These are phyloP conservation scores for Exophiala sideris DNA, from an alignment of 2,329 filamentous ascomycete genomes.

Conservation along the genomic window DNA sequence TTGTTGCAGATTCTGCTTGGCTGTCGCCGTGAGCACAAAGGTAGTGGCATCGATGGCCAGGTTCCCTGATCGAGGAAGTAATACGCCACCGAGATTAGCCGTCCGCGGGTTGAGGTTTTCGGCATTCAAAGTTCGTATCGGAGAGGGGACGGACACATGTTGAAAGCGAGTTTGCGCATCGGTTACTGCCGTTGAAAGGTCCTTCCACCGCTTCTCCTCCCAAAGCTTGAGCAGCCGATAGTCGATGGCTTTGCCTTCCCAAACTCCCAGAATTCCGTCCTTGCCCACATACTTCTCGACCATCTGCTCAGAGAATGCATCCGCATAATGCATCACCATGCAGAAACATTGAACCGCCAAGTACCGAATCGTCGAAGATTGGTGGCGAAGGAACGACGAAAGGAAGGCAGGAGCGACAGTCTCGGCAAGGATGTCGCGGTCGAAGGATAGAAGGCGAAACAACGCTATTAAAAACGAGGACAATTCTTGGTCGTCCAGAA, in stretches of 20 bases:
- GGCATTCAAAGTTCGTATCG: constrained; percentile 29
- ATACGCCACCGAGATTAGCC: constrained; percentile 61
- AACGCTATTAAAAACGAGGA: constrained; percentile 60
- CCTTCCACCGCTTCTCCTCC: constrained; percentile 57
- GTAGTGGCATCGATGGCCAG: constrained; percentile 46
- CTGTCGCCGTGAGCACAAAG: constrained; percentile 70
- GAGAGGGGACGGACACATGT: constrained; percentile 18
- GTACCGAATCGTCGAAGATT: constrained; percentile 64
- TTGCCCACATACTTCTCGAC: constrained; percentile 63
- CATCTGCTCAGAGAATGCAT: constrained; percentile 71
- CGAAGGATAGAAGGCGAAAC: constrained; percentile 76
- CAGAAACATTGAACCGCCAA: constrained; percentile 79
- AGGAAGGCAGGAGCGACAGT: constrained; percentile 65
- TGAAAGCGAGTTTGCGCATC: constrained; percentile 39
- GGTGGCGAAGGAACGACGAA: constrained; percentile 63
- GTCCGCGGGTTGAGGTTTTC: constrained; percentile 56
- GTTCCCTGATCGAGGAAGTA: constrained; percentile 63
- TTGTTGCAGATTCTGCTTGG: constrained; percentile 65
- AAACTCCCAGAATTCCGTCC: constrained; percentile 62
- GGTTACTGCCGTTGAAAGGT: constrained; percentile 48
- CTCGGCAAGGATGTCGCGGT: constrained; percentile 64
- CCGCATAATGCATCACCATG: constrained; percentile 73
- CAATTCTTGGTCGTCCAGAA: constrained; percentile 38
- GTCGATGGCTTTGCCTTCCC: constrained; percentile 74
- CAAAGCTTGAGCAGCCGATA: constrained; percentile 69